Evolutionary conservation across 768 basidiomycete genomes (phyloP), one percentile per base, ranked within the genome.

Genomic region (Candolleomyces efflorescens): DNA sequence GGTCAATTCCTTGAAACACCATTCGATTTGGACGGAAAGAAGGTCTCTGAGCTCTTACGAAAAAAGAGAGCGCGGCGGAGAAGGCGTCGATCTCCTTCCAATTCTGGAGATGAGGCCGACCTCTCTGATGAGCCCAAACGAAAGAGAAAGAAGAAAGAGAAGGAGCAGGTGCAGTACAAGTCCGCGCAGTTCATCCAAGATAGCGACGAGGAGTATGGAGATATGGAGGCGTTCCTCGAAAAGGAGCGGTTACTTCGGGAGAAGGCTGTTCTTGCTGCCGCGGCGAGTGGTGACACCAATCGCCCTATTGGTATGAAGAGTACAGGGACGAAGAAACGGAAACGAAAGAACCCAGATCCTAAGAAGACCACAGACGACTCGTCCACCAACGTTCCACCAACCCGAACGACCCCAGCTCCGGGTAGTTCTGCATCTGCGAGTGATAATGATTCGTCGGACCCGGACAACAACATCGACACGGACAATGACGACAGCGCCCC

Each of bases 121-220:
- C 49, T 51, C 23, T 51, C 49, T 11, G 68, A 66, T 44, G 72
- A 68, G 23, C 73, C 73, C 20, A 73, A 71, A 63, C 69, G 74
- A 62, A 72, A 69, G 56, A 83, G 78, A 63, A 86, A 83, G 67
- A 89, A 90, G 68, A 82, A 82, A 68, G 76, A 73, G 55, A 90
- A 89, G 60, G 76, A 80, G 59, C 76, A 77, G 61, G 73, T 75
- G 57, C 60, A 76, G 59, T 94, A 90, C 78, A 94, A 93, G 70
- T 91, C 89, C 6, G 92, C 92, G 10, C 88, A 92, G 69, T 91
- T 95, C 68, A 94, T 96, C 68, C 86, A 90, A 67, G 94, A 97
- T 72, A 92, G 90, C 60, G 94, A 97, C 64, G 87, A 78, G 55
- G 91, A 92, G 69, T 84, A 84, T 57, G 90, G 82, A 15, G 86